A percentile compares a stretch with the other conserved stretches of the same genome.
phyloP scores from a whole-genome alignment of 2,329 filamentous ascomycete genomes.

The Aspergillus vadensis region DNA sequence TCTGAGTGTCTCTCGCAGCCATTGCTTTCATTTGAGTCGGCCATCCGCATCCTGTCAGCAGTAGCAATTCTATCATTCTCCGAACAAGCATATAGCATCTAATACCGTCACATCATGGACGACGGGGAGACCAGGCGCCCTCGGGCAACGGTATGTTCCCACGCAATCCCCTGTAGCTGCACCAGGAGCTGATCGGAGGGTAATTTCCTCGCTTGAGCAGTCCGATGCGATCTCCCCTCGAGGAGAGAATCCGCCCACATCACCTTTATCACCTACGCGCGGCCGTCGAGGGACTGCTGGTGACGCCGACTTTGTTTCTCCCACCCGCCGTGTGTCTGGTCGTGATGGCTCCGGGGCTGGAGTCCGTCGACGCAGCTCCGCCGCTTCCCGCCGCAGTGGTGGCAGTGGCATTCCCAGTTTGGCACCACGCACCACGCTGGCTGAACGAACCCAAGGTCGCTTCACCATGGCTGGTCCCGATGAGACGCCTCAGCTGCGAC shows the following conservation, averaged over 20 bases:
- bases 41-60: not conserved
- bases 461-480: conserved; percentile 39
- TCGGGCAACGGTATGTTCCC: conserved; percentile 17
- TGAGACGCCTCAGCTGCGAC: conserved; percentile 31
- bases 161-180: not conserved
- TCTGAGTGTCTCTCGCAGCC: no score
- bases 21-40: no score
- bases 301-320: conserved; percentile 20
- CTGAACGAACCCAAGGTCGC: conserved; percentile 31
- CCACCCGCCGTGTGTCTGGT: conserved; percentile 7
- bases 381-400: conserved; percentile 21
- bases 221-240: conserved; percentile 12
- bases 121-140: conserved; percentile 6
- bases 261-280: conserved; percentile 13
- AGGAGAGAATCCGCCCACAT: not conserved
- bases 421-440: conserved; percentile 29
- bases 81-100: not conserved
- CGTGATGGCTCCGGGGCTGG: conserved; percentile 10
- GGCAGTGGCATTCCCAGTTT: conserved; percentile 27
- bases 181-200: not conserved
- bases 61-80: not conserved
- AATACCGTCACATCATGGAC: not conserved
- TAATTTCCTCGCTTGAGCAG: not conserved
- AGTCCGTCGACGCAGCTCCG: conserved; percentile 27
- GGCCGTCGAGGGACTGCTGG: conserved; percentile 5